Evolutionary conservation across 2,329 filamentous ascomycete genomes (phyloP), one percentile per base, ranked within the genome.

Genomic region (Penicillium freii): DNA sequence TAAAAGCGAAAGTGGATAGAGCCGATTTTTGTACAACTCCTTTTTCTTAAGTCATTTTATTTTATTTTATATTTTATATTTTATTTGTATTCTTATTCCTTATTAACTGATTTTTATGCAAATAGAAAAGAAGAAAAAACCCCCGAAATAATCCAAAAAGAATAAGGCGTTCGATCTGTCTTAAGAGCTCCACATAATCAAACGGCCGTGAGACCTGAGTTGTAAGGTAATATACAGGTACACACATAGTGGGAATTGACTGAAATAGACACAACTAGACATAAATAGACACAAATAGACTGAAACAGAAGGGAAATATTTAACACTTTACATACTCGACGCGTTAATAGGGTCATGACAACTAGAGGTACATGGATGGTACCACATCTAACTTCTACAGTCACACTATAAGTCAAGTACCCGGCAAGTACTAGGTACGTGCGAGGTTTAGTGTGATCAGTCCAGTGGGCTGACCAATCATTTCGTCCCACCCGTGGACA

Each of bases 91-190:
- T 29, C 5, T 9, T 43, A 8, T 34, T 11, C 5, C 11, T 33
- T 33, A 13, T 45, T 29, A 31, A 21, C 27, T 5, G 6, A 13
- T 3, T 45, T 46, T 46, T 46, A 23, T 33, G 40, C 40, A 39
- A 44, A 44, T 23, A 8, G 34, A 19, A 43, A 23, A 4, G 3
- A 23, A 23, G n/a, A 23, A 23, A 5, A 33, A 27, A 27, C 1
- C 25, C 25, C 25, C 25, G 6, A 27, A 8, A 8, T 8, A 27
- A 27, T 27, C 4, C 4, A 27, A 8, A 27, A 27, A 27, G 6
- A 27, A n/a, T 10, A 33, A 27, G 50, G 50, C 50, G 50, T 52
- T 46, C 29, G 50, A 52, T 52, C 50, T 52, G n/a, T 52, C 47
- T 40, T 40, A 29, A 29, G 31, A 7, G 34, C 29, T 45, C 29